Base-by-base conservation (phyloP, 768 basidiomycete species). In the Collybia nuda region DNA sequence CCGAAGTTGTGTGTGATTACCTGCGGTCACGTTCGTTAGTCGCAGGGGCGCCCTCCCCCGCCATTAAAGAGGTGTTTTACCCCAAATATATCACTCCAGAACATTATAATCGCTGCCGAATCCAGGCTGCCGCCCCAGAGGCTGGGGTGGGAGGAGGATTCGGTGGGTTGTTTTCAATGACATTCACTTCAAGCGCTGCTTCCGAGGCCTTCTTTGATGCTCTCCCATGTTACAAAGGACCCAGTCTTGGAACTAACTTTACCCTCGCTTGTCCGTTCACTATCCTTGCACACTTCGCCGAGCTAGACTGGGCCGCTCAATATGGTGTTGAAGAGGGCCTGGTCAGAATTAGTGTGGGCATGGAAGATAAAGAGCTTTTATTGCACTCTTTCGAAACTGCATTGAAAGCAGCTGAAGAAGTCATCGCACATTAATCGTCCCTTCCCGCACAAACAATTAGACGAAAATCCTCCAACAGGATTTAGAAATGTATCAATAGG, bases 181-280 rank as follows among this genome's bases (percentile, higher is more conserved):
- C 86, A 0, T 98, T 99, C 72, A 86, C 81, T 8, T 80, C 86
- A 5, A 52, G 67, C 9, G 72, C 72, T 1, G 88, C 89, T 0
- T 86, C 90, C 2, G 68, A 73, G 48, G 87, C 86, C 12, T 97
- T 97, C 72, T 96, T 88, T 60, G 92, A 99, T 67, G 71, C 81
- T 0, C 74, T 99, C 35, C 76, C 79, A 6, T 93, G 86, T 66
- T 79, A 80, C 56, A 99, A 98, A 65, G 96, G 96, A 2, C 96
- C 96, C 0, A 86, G 85, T 61, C 77, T 92, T 7, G 96, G 96
- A 2, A 98, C 96, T 18, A 97, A 93, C 76, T 98, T 98, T 66
- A 98, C 96, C 2, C 78, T 98, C 24, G 93, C 93, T 26, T 94
- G 86, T 57, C 96, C 95, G 21, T 98, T 92, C 64, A 90, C 92